Base-by-base conservation (phyloP, 352 stramenopile genomes). In the Pythium phragmiticola region DNA sequence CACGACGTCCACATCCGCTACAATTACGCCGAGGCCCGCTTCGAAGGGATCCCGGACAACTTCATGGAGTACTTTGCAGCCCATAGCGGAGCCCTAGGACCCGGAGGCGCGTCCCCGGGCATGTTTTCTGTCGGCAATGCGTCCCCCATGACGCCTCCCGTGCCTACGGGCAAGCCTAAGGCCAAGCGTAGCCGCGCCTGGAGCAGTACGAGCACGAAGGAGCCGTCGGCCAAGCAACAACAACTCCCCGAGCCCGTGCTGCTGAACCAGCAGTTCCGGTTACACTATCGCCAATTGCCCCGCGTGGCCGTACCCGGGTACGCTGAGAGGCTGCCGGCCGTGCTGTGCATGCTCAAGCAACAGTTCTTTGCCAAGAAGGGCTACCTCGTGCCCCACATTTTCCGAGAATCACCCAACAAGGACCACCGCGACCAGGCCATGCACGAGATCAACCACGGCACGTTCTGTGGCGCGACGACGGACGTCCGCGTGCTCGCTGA, bases 1-100 rank as follows among this genome's bases (percentile, higher is more conserved):
- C 88, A 95, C 58, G 84, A 93, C 66, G 70, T 95, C 49, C 87
- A 95, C 65, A 84, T 96, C 39, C 76, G 81, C 61, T 97, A 94
- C 77, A 95, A 97, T 70, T 92, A 84, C 63, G 69, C 88, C 39
- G 79, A 90, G 46, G 85, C 85, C n/a, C 76, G 87, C 12, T 96
- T 92, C 65, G 89, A 96, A 59, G 88, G 88, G 36, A 76, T 95
- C 28, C 85, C 88, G 0, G 78, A 84, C 51, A 90, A 91, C 63
- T 95, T 93, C 50, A 74, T 78, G n/a, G 78, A 90, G 69, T 89
- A 73, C 54, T 65, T 90, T n/a, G 66, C 75, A 23, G 57, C 63
- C 11, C 61, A 71, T 26, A 30, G 46, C 17, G 69, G 61, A 17
- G 33, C 4, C 19, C 23, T 21, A 5, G 57, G 47, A 4, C 41